Evolutionary conservation across 495 filamentous ascomycete species (phyloP).

Genomic region (Podospora sp.): DNA sequence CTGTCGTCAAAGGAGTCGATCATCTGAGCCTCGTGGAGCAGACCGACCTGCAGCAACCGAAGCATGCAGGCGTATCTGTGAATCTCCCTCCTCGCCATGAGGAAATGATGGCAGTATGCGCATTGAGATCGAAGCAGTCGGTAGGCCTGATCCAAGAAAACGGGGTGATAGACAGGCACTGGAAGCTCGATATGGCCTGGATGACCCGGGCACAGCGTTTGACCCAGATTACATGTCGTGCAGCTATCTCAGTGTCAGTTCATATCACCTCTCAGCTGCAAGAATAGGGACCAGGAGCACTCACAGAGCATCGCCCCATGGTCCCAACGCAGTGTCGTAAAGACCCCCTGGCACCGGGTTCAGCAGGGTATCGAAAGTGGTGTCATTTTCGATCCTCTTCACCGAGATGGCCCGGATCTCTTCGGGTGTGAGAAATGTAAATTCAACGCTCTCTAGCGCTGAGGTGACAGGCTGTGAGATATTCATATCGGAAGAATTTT

Average conservation of each 20-base stretch:
- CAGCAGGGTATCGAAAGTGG: constrained; percentile 84
- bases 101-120: constrained; percentile 82
- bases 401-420: constrained; percentile 91
- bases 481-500: constrained; percentile 60
- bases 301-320: constrained; percentile 80
- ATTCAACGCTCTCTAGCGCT: constrained; percentile 83
- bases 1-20: constrained; percentile 62
- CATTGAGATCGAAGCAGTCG: constrained; percentile 84
- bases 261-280: not conserved
- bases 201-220: constrained; percentile 85
- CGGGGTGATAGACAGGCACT: constrained; percentile 87
- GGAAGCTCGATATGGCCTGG: constrained; percentile 94
- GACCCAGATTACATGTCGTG: constrained; percentile 81
- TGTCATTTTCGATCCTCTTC: constrained; percentile 85
- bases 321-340: constrained; percentile 91
- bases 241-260: constrained; percentile 61
- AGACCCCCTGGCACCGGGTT: constrained; percentile 86
- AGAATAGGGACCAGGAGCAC: constrained; percentile 31
- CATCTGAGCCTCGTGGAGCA: constrained; percentile 71
- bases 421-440: constrained; percentile 74
- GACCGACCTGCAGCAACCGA: constrained; percentile 79
- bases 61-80: constrained; percentile 83
- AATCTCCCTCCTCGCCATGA: constrained; percentile 69
- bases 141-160: constrained; percentile 88
- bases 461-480: constrained; percentile 88